Evolutionary conservation across 1,139 yeast genomes (phyloP).

Genomic region (Yamadazyma aaseri): DNA sequence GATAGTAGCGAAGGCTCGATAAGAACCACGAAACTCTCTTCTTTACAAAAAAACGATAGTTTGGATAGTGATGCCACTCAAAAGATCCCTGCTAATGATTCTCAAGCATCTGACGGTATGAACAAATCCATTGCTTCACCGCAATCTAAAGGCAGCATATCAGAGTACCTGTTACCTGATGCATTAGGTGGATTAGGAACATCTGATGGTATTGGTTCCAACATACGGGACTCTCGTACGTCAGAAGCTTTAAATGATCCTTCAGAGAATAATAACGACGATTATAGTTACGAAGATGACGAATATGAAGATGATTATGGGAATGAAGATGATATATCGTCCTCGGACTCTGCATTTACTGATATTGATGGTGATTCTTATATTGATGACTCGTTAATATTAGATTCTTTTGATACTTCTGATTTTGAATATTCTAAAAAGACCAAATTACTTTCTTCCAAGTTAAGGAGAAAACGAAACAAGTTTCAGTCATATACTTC

Average conservation of each 20-base stretch:
- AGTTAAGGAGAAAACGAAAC: conserved; percentile 12
- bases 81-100: conserved; percentile 9
- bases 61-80: conserved; percentile 18
- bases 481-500: conserved; percentile 10
- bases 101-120: background rate
- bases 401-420: conserved; percentile 24
- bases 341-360: conserved; percentile 45
- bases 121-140: background rate
- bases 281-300: conserved; percentile 15
- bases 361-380: conserved; percentile 44
- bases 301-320: conserved; percentile 22
- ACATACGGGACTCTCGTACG: too few relatives aligned
- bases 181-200: too few relatives aligned
- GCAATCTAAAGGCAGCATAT: background rate
- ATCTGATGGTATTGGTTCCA: too few relatives aligned
- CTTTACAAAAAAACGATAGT: conserved; percentile 3
- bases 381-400: conserved; percentile 30
- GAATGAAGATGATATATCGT: conserved; percentile 27
- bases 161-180: background rate
- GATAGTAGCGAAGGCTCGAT: conserved; percentile 16
- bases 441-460: conserved; percentile 14
- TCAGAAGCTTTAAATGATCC: too few relatives aligned
- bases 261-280: too few relatives aligned
- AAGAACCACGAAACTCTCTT: conserved; percentile 11
- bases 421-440: conserved; percentile 19